Evolutionary conservation across 306 rosid species (phyloP).

Genomic region (Cyamopsis tetragonoloba): DNA sequence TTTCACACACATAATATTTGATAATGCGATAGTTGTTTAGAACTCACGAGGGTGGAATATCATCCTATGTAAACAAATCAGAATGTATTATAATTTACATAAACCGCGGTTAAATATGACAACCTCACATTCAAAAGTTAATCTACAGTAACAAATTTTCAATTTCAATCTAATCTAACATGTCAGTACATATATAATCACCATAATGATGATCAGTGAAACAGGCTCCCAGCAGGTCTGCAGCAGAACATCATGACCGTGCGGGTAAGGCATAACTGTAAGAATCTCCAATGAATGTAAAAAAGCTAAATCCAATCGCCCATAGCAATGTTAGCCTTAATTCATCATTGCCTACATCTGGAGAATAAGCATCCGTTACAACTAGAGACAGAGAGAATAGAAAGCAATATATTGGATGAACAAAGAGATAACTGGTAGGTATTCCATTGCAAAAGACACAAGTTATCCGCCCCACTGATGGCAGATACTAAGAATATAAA

Average conservation of each 20-base stretch:
- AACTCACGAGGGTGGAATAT: neutral
- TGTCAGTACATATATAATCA: conserved; percentile 36
- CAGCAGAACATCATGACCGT: neutral
- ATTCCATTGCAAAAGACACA: neutral
- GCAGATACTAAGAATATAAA: no score
- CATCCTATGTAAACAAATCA: conserved; percentile 5
- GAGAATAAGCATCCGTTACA: neutral
- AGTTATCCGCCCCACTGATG: neutral
- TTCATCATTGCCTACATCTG: conserved; percentile 34
- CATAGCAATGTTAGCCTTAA: conserved; percentile 24
- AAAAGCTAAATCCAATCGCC: conserved; percentile 24
- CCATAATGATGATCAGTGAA: conserved; percentile 7
- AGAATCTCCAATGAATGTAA: conserved; percentile 21
- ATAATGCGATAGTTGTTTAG: neutral
- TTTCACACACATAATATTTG: neutral
- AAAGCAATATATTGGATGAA: neutral
- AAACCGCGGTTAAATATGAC: neutral
- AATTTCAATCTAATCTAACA: conserved; percentile 38
- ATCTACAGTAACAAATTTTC: conserved; percentile 22
- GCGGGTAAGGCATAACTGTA: conserved; percentile 3
- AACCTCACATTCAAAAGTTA: conserved; percentile 3
- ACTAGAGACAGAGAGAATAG: neutral
- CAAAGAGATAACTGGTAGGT: neutral
- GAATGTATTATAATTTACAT: conserved; percentile 32
- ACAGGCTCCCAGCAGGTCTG: conserved; percentile 12